phyloP scores from a whole-genome alignment of 257 asterid genomes.

The Penstemon newberryi region DNA sequence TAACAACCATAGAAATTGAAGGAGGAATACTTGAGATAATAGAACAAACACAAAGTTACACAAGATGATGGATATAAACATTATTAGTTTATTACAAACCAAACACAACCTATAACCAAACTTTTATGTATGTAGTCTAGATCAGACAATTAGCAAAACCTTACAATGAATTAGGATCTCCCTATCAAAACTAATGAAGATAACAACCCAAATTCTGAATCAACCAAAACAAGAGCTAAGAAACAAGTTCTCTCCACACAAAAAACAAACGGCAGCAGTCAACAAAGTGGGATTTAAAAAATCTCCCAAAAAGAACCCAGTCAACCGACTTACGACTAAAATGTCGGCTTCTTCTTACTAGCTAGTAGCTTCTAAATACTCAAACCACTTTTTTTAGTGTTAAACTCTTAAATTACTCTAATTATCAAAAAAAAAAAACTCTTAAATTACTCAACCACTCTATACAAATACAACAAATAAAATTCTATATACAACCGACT shows the following conservation, averaged over 20 bases:
- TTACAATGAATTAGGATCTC: constrained; percentile 31
- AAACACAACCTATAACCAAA: not conserved
- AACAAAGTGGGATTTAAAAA: constrained; percentile 20
- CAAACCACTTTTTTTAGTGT: not conserved
- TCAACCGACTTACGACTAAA: constrained; percentile 26
- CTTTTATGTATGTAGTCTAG: not conserved
- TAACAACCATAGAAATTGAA: not conserved
- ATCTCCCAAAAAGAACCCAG: constrained; percentile 24
- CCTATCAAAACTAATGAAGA: constrained; percentile 34
- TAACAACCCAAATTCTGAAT: constrained; percentile 30
- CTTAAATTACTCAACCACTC: constrained; percentile 32
- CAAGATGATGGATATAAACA: constrained; percentile 1
- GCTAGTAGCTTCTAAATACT: constrained; percentile 20
- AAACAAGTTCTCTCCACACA: constrained; percentile 28
- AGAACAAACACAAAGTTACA: not conserved
- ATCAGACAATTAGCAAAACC: constrained; percentile 18
- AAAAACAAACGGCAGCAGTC: constrained; percentile 19
- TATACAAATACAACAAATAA: constrained; percentile 38
- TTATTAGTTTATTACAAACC: not conserved
- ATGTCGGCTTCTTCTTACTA: constrained; percentile 39
- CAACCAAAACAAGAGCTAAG: constrained; percentile 27
- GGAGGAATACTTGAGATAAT: not conserved
- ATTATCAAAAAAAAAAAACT: too few species aligned
- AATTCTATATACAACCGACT: constrained; percentile 37
- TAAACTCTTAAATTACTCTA: constrained; percentile 29